Evolutionary conservation across 306 rosid species (phyloP).

Genomic region (Inga laurina): DNA sequence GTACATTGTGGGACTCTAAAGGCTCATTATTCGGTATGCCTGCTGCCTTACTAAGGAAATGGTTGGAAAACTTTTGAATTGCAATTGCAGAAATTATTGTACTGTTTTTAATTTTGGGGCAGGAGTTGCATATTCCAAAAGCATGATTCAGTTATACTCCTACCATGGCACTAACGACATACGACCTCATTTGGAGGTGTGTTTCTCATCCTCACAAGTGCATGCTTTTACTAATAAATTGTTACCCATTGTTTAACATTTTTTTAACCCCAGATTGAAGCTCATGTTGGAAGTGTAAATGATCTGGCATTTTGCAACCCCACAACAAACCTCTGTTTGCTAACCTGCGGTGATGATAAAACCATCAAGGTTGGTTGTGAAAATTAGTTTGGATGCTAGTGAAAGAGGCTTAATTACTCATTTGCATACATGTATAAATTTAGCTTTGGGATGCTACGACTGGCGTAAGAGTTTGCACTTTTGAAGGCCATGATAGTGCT

Average conservation of each 20-base stretch:
- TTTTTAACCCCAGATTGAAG: conserved; percentile 45
- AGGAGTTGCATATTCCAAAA: conserved; percentile 41
- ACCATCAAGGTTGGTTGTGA: conserved; percentile 54
- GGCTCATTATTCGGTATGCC: conserved; percentile 35
- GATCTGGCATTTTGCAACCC: conserved; percentile 51
- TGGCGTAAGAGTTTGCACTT: conserved; percentile 14
- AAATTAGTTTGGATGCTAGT: background rate
- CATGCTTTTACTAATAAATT: background rate
- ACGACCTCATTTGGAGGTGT: conserved; percentile 29
- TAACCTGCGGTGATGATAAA: conserved; percentile 62
- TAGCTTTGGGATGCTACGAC: conserved; percentile 38
- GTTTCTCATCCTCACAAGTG: conserved; percentile 1
- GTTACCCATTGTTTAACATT: background rate
- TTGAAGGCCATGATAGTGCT: conserved; percentile 36
- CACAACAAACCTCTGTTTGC: conserved; percentile 31
- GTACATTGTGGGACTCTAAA: conserved; percentile 27
- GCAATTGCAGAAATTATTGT: background rate
- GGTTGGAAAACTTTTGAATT: background rate
- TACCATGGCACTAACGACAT: conserved; percentile 20
- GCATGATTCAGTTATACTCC: conserved; percentile 32
- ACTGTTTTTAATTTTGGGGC: background rate
- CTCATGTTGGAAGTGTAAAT: conserved; percentile 58
- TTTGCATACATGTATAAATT: conserved; percentile 4
- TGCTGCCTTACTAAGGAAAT: background rate
- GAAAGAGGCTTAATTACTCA: background rate